Base-by-base conservation (phyloP, 2,329 filamentous ascomycete species). In the Cercospora zeae-maydis region DNA sequence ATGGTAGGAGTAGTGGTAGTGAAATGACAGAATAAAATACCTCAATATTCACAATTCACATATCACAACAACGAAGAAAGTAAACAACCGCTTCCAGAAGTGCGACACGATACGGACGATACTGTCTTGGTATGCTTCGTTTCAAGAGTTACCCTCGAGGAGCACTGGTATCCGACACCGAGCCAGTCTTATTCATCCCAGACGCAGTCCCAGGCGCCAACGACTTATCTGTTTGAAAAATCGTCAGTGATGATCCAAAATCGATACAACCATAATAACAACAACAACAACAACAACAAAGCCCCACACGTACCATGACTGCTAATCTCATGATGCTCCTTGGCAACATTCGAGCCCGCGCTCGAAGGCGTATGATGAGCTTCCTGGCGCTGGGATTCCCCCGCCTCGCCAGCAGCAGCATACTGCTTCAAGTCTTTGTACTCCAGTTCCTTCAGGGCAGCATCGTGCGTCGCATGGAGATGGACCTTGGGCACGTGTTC, bases 321-420 rank as follows among this genome's bases (percentile, higher is more conserved):
- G 10, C 63, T 64, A 49, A 69, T 67, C 39, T 63, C 60, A 21
- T 64, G 59, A 37, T 63, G 65, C 63, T 69, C 65, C 58, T 66
- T 64, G 10, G 58, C 63, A 9, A 67, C 57, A 4, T 59, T 59
- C n/a, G 58, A 53, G 0, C 59, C 47, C 14, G 51, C 61, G 27
- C 47, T 59, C 13, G 33, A 47, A 9, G 66, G 66, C 54, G 63
- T 65, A 37, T 66, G 54, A 39, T 66, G 65, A 6, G 57, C 52
- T 42, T 66, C 65, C 37, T 69, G 67, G 27, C 67, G 54, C 13
- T 64, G 55, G 19, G 62, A 58, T 10, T 33, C 51, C 7, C 47
- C 56, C n/a, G 64, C 66, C 58, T 69, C 66, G 13, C 61, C 59
- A 24, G 65, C 59, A 21, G 67, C 63, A 14, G 63, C 63, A 55